Base-by-base conservation (phyloP, 2,329 filamentous ascomycete genomes). In the Penicillium psychrosexuale region DNA sequence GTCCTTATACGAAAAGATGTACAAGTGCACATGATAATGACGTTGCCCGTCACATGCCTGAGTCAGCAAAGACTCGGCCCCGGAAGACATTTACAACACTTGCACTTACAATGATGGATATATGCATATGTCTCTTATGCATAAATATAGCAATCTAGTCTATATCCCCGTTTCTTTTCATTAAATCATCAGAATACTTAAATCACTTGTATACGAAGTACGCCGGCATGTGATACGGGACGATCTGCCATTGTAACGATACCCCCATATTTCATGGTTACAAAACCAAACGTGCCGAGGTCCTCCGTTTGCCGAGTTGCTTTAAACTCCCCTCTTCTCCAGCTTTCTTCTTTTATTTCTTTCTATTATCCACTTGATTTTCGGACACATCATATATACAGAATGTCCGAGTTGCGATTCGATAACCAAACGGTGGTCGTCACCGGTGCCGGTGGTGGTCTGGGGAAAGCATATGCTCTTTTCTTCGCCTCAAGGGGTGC, bases 401-500 rank as follows among this genome's bases (percentile, higher is more conserved):
- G 43, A 38, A 82, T 89, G 87, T 86, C 80, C 77, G 83, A 89
- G 74, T 79, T 96, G 70, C 84, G 91, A 69, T 96, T 88, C 73
- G 91, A 95, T 77, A 88, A 86, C 77, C 90, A 94, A 81, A 91
- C 90, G 64, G 89, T 92, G 67, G 90, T 96, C 63, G 86, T 96
- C 63, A 96, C 90, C 45, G 91, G 90, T 67, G 90, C 90, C 60
- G 90, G 90, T 61, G 90, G 88, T 74, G 90, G 90, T 61, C 77
- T 94, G 53, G 90, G 90, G 62, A 90, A 87, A 76, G 86, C 87
- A 72, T 95, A 95, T 77, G 88, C 89, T 65, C 79, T 87, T 57
- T 97, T 96, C 81, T 97, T 96, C 72, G 94, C 84, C 55, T 91
- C 90, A 53, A 86, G 93, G 71, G 94, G 94, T 69, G 94, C 91